Conservation (phyloP, 352 stramenopile genomes). For the Phytophthora idaei region DNA sequence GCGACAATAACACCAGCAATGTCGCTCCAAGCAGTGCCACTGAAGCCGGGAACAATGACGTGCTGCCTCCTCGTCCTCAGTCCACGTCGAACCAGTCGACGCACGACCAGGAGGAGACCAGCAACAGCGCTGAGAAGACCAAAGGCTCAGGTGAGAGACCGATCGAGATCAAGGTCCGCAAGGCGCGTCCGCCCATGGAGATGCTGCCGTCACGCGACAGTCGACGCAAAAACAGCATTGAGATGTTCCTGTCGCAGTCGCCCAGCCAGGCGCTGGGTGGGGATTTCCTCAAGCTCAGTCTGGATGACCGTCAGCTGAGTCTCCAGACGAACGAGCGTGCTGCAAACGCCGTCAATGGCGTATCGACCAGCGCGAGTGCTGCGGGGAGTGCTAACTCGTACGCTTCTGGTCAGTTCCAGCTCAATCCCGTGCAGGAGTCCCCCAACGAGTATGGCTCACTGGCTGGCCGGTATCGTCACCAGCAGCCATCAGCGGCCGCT, state of each 20-base stretch:
- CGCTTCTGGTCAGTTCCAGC: constrained; percentile 53
- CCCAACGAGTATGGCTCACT: constrained; percentile 45
- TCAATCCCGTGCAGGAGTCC: constrained; percentile 53
- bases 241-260: constrained; percentile 89
- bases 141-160: constrained; percentile 10
- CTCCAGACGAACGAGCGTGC: constrained; percentile 32
- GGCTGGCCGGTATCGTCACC: constrained; percentile 28
- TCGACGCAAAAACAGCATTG: constrained; percentile 85
- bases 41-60: constrained; percentile 34
- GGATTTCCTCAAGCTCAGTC: constrained; percentile 74
- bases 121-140: not conserved
- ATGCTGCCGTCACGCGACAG: constrained; percentile 37
- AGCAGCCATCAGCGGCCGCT: constrained; percentile 10
- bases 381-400: constrained; percentile 33
- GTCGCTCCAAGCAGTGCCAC: not conserved
- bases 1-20: not conserved
- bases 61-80: constrained; percentile 33
- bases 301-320: constrained; percentile 71
- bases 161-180: constrained; percentile 28
- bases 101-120: constrained; percentile 25
- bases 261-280: constrained; percentile 78
- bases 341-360: constrained; percentile 7
- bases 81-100: constrained; percentile 56
- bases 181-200: constrained; percentile 25
- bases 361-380: constrained; percentile 9